Evolutionary conservation across 2,329 filamentous ascomycete species (phyloP).

Genomic region (Aspergillus floridensis): DNA sequence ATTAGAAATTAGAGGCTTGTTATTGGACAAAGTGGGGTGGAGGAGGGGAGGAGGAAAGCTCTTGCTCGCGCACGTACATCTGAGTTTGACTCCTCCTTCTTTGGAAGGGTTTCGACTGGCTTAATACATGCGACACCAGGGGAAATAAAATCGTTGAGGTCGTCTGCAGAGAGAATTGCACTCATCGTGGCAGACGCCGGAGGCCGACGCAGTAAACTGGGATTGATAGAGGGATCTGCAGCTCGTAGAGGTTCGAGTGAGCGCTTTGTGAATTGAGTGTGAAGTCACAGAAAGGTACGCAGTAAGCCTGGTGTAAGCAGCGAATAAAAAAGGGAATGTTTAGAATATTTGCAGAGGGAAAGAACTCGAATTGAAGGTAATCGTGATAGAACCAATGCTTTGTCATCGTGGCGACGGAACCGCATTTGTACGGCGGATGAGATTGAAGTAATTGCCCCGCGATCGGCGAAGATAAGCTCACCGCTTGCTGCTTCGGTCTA

Average conservation of each 20-base stretch:
- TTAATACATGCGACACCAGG: constrained; percentile 98
- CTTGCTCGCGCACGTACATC: constrained; percentile 37
- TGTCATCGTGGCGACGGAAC: constrained; percentile 34
- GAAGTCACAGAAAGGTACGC: background rate
- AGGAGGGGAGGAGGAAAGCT: constrained; percentile 7
- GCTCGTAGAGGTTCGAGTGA: background rate
- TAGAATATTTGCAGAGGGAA: background rate
- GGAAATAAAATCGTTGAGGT: constrained; percentile 98
- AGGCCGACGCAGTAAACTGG: constrained; percentile 13
- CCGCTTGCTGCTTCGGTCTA: constrained; percentile 17
- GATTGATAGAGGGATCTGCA: constrained; percentile 5
- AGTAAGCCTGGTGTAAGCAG: background rate
- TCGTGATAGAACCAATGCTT: constrained; percentile 25
- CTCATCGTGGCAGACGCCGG: constrained; percentile 64
- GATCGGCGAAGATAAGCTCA: constrained; percentile 31
- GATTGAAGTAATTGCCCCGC: constrained; percentile 8
- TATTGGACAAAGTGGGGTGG: constrained; percentile 5
- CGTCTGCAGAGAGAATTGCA: constrained; percentile 93
- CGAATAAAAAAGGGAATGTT: too few relatives aligned
- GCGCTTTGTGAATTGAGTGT: background rate
- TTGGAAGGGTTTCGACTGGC: constrained; percentile 85
- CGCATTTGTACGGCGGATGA: background rate
- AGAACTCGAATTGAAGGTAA: constrained; percentile 7
- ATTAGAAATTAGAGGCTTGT: constrained; percentile 21
- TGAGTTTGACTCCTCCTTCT: constrained; percentile 50